Base-by-base conservation (phyloP, 768 basidiomycete species). In the Pleurotus tuber-regium region DNA sequence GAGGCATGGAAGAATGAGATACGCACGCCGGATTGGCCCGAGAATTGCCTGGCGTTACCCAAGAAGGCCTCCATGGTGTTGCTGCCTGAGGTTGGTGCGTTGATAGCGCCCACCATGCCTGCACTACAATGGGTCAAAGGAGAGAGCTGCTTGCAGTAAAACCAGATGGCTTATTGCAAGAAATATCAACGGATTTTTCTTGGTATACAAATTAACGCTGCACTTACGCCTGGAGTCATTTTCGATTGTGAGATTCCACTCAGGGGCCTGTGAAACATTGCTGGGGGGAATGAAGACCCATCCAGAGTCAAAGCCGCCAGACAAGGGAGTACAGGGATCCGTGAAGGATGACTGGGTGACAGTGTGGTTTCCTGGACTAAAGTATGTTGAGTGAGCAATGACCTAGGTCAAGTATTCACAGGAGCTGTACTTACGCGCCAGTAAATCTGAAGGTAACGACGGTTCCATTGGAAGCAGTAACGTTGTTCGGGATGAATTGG, bases 261-360 rank as follows among this genome's bases (percentile, higher is more conserved):
- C 61, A 0, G 77, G 77, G 16, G 64, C 47, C 0, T 56, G 33
- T n/a, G 53, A 54, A 4, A 64, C 60, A 10, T 62, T 58, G 35
- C 48, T 53, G 10, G 41, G 16, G 24, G 74, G 70, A 30, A 80
- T 48, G 43, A 57, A 64, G 38, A 82, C 67, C 68, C 68, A 79
- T 23, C 80, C 80, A 16, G 82, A 82, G 65, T 80, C 77, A 49
- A 81, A 81, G 11, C 81, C 81, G n/a, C 70, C 70, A 0, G 56
- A 28, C 33, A 70, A 8, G 8, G 74, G 76, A 50, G 69, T 60
- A 56, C 79, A 83, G 1, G 80, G 80, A 41, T 62, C 58, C 9
- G 56, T 49, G 54, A 80, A 78, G 0, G 70, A 58, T 8, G 78
- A 77, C 60, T 83, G 80, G 2, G 79, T 78, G 19, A 83, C 69